These are phyloP conservation scores for Phylloporus sp. DNA, from an alignment of 768 basidiomycete genomes.

Conservation along the genomic window DNA sequence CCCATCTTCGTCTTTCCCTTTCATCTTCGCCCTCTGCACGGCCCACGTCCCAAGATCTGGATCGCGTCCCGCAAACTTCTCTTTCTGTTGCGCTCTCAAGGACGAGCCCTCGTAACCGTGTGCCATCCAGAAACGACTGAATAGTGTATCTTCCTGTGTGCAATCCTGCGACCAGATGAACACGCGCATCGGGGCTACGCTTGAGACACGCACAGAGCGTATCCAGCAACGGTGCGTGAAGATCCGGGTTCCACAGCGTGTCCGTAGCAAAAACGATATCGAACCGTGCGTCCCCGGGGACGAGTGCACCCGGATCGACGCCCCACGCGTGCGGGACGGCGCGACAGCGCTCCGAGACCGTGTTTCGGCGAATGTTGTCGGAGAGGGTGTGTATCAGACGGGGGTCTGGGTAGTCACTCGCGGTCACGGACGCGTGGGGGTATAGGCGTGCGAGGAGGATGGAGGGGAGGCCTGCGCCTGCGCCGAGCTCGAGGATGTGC, in stretches of 20 bases:
- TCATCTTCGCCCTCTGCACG: constrained; percentile 59
- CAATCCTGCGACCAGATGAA: constrained; percentile 67
- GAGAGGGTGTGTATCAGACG: constrained; percentile 53
- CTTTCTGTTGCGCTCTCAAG: constrained; percentile 47
- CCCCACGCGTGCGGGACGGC: constrained; percentile 68
- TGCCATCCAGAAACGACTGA: constrained; percentile 48
- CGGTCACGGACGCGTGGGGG: constrained; percentile 40
- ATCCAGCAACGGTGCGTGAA: constrained; percentile 51
- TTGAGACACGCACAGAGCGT: constrained; percentile 49
- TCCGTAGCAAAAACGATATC: constrained; percentile 72
- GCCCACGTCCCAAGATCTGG: constrained; percentile 50
- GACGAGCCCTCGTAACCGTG: constrained; percentile 38
- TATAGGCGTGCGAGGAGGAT: constrained; percentile 57
- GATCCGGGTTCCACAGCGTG: constrained; percentile 71
- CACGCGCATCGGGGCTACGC: constrained; percentile 41
- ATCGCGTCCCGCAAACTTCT: constrained; percentile 36
- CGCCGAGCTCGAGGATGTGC: constrained; percentile 67
- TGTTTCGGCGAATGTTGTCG: constrained; percentile 54
- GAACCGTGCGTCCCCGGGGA: constrained; percentile 35
- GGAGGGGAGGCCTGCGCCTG: constrained; percentile 70
- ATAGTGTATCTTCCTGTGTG: constrained; percentile 77
- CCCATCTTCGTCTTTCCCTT: constrained; percentile 63
- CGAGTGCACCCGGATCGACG: constrained; percentile 35
- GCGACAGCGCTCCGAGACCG: constrained; percentile 43
- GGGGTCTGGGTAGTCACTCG: constrained; percentile 72